Conservation (phyloP, 2,329 filamentous ascomycete genomes). For the Thelonectria discophora region DNA sequence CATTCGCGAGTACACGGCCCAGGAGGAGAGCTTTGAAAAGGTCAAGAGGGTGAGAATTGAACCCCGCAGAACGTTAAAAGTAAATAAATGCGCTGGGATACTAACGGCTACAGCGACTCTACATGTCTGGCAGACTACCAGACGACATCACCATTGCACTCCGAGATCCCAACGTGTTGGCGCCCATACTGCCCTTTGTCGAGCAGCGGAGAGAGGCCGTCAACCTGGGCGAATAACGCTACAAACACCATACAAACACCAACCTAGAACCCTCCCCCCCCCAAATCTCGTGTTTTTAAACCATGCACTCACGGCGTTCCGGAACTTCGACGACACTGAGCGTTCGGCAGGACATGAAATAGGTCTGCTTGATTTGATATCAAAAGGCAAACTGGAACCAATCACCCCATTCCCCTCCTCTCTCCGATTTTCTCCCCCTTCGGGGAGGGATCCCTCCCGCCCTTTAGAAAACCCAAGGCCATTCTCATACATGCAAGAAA, state of each 20-base stretch:
- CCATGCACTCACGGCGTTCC: slow-evolving; percentile 27
- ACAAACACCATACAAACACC: not conserved
- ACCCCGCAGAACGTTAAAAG: not conserved
- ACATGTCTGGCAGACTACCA: slow-evolving; percentile 61
- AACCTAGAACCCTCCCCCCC: not conserved
- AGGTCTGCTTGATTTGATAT: slow-evolving; percentile 34
- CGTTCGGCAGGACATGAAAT: slow-evolving; percentile 20
- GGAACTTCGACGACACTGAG: slow-evolving; percentile 25
- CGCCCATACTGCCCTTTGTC: slow-evolving; percentile 74
- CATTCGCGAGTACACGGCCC: slow-evolving; percentile 88
- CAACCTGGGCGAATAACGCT: slow-evolving; percentile 27
- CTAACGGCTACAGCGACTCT: slow-evolving; percentile 52
- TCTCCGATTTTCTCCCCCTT: not conserved
- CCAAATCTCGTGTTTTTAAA: not conserved
- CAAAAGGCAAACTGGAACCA: slow-evolving; percentile 26
- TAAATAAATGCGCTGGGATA: not conserved
- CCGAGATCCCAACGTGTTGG: slow-evolving; percentile 81
- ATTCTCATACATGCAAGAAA: slow-evolving; percentile 21
- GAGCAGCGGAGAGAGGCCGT: slow-evolving; percentile 69
- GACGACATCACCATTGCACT: slow-evolving; percentile 81
- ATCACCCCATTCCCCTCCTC: not conserved
- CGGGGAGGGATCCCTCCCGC: not conserved
- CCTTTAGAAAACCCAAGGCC: slow-evolving; percentile 9
- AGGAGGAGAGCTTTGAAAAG: slow-evolving; percentile 81
- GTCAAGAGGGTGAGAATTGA: slow-evolving; percentile 70